Evolutionary conservation across 2,329 filamentous ascomycete genomes (phyloP), one percentile per base, ranked within the genome.

Genomic region (Microcyclospora pomicola): DNA sequence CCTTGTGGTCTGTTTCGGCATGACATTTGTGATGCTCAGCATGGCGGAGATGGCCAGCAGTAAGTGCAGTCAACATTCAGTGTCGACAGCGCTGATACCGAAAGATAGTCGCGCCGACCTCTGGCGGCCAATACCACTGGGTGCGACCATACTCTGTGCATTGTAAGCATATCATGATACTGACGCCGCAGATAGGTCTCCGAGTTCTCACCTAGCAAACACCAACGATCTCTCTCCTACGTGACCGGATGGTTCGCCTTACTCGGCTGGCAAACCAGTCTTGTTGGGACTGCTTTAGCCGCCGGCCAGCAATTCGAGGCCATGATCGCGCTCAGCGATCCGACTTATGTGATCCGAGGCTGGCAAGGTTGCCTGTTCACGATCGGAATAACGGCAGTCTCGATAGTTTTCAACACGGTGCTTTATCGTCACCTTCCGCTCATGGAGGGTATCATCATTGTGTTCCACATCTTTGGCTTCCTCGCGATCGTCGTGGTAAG

Each of bases 311-410:
- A 27, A 5, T 12, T 42, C 16, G n/a, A 34, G 12, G 19, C 15
- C 15, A 9, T 42, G 14, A 19, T 24, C 9, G 13, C 13, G 7
- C 12, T 42, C 11, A 35, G 28, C n/a, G 1, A 27, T 15, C 9
- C 30, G 30, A 31, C 5, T 31, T 31, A 31, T 15, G 6, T 31
- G 30, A 31, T 9, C 12, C 12, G 10, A 15, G 14, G 14, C 15
- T 72, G 66, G 66, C 68, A 72, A 35, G 63, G 58, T 2, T 69
- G 67, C 0, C 52, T 71, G 2, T 49, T 71, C 1, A 60, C 60
- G 36, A 68, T 64, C 50, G 63, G 60, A 0, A 49, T 67, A 10
- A 54, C 61, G n/a, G 30, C 46, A 27, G 35, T 59, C 33, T 48
- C 47, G 9, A 52, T 55, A 27, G 42, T 54, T 14, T 58, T 69